A percentile compares a stretch with the other conserved stretches of the same genome.
phyloP scores from a whole-genome alignment of 176 grass and related monocot genomes.

The Leersia perrieri region DNA sequence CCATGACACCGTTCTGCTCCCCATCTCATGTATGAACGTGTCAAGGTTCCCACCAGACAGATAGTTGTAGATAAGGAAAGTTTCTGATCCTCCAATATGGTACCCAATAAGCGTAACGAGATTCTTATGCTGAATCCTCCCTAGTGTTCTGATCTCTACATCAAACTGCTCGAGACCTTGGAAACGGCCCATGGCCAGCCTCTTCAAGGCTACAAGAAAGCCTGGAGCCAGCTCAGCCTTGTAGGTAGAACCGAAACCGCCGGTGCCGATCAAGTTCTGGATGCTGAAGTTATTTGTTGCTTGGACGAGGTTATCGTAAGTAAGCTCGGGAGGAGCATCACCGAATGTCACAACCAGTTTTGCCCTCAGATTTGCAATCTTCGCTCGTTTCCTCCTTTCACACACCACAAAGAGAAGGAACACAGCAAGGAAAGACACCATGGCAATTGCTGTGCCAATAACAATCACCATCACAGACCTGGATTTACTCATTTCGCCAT shows the following conservation, averaged over 20 bases:
- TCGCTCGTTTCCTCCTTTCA: constrained; percentile 49
- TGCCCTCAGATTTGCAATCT: constrained; percentile 36
- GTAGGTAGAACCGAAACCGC: constrained; percentile 69
- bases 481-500: constrained; percentile 22
- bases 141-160: constrained; percentile 64
- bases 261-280: constrained; percentile 63
- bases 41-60: constrained; percentile 63
- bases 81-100: constrained; percentile 55
- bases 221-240: constrained; percentile 60
- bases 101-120: constrained; percentile 76
- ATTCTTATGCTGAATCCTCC: constrained; percentile 58
- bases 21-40: constrained; percentile 57
- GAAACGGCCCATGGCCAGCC: constrained; percentile 64
- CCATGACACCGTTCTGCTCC: constrained; percentile 44
- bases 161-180: constrained; percentile 75
- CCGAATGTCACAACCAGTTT: constrained; percentile 53
- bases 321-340: constrained; percentile 51
- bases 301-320: constrained; percentile 54
- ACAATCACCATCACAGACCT: constrained; percentile 40
- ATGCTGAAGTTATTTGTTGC: constrained; percentile 65
- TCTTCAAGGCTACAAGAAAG: constrained; percentile 65
- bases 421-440: constrained; percentile 41
- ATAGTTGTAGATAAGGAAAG: constrained; percentile 73
- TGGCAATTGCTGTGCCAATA: constrained; percentile 24
- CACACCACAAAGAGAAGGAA: constrained; percentile 41